Percentiles rank a stretch among this genome's conserved stretches.
These are phyloP conservation scores for Pelargonium myrrhifolium DNA, from an alignment of 441 rosid species.

Conservation along the genomic window DNA sequence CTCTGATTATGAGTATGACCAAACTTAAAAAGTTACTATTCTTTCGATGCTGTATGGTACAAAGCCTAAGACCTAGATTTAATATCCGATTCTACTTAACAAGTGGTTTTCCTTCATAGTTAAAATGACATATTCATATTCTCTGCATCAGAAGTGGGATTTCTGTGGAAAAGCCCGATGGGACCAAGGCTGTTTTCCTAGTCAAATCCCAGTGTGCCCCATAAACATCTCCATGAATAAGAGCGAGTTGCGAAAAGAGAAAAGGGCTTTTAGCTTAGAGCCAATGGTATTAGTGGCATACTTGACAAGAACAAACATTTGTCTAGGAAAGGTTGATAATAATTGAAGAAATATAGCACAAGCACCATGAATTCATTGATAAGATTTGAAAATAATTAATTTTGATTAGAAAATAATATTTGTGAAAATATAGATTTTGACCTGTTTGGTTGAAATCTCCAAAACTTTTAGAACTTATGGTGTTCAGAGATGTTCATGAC, in stretches of 20 bases:
- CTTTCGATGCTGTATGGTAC: too few relatives aligned
- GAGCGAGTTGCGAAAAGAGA: constrained; percentile 18
- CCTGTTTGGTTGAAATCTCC: neutral
- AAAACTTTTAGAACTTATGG: neutral
- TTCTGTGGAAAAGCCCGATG: constrained; percentile 14
- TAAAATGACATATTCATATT: constrained; percentile 14
- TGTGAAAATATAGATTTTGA: neutral
- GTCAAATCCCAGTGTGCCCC: constrained; percentile 13
- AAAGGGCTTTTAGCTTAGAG: constrained; percentile 20
- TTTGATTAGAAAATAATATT: neutral
- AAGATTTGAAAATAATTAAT: constrained; percentile 8
- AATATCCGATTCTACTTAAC: neutral
- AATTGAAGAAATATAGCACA: constrained; percentile 13
- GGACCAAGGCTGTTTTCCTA: constrained; percentile 16
- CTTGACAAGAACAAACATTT: constrained; percentile 20
- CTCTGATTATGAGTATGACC: too few relatives aligned
- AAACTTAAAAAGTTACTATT: too few relatives aligned
- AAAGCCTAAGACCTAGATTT: too few relatives aligned
- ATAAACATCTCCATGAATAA: constrained; percentile 17
- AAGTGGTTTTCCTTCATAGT: constrained; percentile 5
- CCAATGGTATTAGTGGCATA: constrained; percentile 18
- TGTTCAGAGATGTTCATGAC: neutral
- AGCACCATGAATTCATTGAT: neutral
- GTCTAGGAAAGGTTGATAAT: constrained; percentile 7
- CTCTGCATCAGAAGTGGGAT: constrained; percentile 9